phyloP scores from a whole-genome alignment of 2,329 filamentous ascomycete species.

The Stachybotrys echinatus region DNA sequence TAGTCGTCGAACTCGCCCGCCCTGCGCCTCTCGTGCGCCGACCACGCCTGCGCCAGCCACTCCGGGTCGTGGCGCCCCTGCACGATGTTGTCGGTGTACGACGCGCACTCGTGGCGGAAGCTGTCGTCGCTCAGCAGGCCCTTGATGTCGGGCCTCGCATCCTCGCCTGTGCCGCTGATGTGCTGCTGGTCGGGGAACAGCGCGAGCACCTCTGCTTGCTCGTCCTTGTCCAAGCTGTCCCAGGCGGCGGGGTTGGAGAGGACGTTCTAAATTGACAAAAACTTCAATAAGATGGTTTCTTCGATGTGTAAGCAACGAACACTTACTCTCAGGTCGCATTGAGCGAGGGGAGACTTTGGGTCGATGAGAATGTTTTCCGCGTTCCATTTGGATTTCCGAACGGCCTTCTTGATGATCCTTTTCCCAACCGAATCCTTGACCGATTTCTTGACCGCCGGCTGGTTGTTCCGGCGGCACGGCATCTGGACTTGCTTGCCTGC shows the following conservation, averaged over 20 bases:
- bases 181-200: conserved; percentile 32
- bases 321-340: conserved; percentile 30
- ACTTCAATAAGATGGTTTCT: not conserved
- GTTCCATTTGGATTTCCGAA: conserved; percentile 29
- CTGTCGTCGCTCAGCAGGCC: conserved; percentile 40
- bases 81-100: conserved; percentile 39
- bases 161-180: conserved; percentile 28
- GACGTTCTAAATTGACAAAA: conserved; percentile 24
- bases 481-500: too few species aligned
- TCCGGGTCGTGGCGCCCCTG: conserved; percentile 45
- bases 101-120: conserved; percentile 41
- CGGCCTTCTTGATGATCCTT: conserved; percentile 5
- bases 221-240: conserved; percentile 26
- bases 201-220: conserved; percentile 28
- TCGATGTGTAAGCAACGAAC: not conserved
- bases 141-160: conserved; percentile 34
- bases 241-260: conserved; percentile 32
- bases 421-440: too few species aligned
- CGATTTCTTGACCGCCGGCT: too few species aligned
- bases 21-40: conserved; percentile 42
- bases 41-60: conserved; percentile 48
- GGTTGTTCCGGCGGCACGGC: too few species aligned
- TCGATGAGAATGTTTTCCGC: conserved; percentile 28
- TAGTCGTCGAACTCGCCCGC: conserved; percentile 46
- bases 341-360: conserved; percentile 31